Evolutionary conservation across 2,329 filamentous ascomycete genomes (phyloP), one percentile per base, ranked within the genome.

Genomic region (Aspergillus latus): DNA sequence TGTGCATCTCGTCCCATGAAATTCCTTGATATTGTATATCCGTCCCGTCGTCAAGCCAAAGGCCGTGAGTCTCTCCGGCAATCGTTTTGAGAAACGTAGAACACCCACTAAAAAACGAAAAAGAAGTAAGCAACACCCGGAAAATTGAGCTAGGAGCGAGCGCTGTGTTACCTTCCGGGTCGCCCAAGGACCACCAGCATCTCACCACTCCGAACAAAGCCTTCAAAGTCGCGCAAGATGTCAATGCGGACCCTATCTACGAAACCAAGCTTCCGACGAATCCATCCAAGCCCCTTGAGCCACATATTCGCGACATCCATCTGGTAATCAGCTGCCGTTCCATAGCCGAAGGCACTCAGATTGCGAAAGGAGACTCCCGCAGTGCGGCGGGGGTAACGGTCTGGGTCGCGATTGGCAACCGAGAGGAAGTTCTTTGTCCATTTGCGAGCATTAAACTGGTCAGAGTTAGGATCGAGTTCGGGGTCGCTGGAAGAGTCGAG

Each of bases 11-110:
- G 65, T 89, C 75, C 54, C 88, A 82, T 10, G 83, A 78, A 66
- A 76, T 72, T 28, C 74, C 76, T 52, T 94, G 88, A 68, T 95
- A 96, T 75, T 95, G 93, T 68, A 96, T 85, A 60, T 89, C 85
- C 0, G 88, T 87, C 9, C 78, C 76, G 2, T 87, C 76, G 47
- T 90, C 88, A 13, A 94, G 79, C 63, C 82, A 85, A 64, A 95
- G 86, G 50, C 91, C 91, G 63, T 92, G 88, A 21, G 88, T 90
- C 74, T 95, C 90, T 58, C 91, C 90, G 3, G 90, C 84, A 63
- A 95, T 84, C 0, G 90, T 89, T 78, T 95, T 95, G 56, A 96
- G 79, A 61, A 95, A 87, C 2, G 91, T 95, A 13, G 88, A 90
- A 72, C 91, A 96, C 52, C 76, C 76, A 60, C 73, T 73, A 32